Conservation (phyloP, 352 stramenopile species). For the Phytophthora syringae region DNA sequence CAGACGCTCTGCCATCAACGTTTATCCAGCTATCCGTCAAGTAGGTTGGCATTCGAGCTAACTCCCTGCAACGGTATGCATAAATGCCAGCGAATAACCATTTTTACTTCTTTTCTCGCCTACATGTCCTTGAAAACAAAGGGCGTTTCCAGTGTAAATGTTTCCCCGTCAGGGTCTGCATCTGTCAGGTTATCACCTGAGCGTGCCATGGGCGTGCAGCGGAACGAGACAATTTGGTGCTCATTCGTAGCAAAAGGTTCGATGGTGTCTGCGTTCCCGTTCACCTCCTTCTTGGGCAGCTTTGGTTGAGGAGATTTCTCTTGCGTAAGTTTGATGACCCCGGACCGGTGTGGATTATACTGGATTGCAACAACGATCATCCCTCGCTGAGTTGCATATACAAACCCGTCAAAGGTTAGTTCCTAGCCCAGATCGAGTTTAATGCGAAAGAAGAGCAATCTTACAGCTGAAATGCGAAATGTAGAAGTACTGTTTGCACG, state of each 20-base stretch:
- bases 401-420: not conserved
- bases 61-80: too few species aligned
- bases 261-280: conserved; percentile 6
- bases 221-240: conserved; percentile 53
- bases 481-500: conserved; percentile 14
- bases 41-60: too few species aligned
- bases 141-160: conserved; percentile 49
- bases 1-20: too few species aligned
- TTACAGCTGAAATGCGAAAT: conserved; percentile 68
- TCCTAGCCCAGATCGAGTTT: not conserved
- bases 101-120: not conserved
- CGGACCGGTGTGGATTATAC: conserved; percentile 34
- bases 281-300: conserved; percentile 20
- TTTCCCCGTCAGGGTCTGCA: conserved; percentile 41
- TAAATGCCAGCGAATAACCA: not conserved
- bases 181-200: conserved; percentile 34
- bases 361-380: conserved; percentile 83
- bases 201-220: conserved; percentile 46
- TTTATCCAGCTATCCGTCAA: too few species aligned
- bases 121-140: conserved; percentile 51
- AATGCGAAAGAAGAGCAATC: conserved; percentile 8
- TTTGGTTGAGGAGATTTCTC: conserved; percentile 19
- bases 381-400: conserved; percentile 49
- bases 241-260: conserved; percentile 9
- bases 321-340: conserved; percentile 9